Evolutionary conservation across 2,329 filamentous ascomycete species (phyloP).

Genomic region (Fusarium phyllophilum): DNA sequence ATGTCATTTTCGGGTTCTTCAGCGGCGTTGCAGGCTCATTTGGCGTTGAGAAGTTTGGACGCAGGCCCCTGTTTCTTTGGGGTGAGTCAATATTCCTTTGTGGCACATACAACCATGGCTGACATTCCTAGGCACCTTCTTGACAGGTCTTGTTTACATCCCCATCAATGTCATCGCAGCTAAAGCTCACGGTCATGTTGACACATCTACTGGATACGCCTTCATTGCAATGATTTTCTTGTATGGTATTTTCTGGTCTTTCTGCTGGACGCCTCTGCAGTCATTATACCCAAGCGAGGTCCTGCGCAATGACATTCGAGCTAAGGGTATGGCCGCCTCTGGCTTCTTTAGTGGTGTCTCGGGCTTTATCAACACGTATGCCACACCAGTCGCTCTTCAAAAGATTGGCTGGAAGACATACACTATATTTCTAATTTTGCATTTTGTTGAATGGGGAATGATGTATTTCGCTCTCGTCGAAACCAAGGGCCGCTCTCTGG

Average conservation of each 20-base stretch:
- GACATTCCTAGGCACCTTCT: background rate
- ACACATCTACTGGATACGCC: background rate
- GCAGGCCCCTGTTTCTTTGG: background rate
- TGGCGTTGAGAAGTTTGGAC: background rate
- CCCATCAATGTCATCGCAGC: constrained; percentile 4
- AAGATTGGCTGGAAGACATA: constrained; percentile 4
- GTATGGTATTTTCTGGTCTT: background rate
- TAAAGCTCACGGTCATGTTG: background rate
- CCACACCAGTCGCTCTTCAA: background rate
- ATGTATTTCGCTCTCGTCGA: constrained; percentile 1
- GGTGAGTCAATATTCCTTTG: background rate
- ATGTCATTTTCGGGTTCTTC: background rate
- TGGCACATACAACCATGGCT: background rate
- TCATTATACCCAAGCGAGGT: background rate
- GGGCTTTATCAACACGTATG: constrained; percentile 4
- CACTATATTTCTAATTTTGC: background rate
- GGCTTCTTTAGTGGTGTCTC: background rate
- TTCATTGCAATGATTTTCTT: constrained; percentile 6
- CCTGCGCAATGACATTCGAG: background rate
- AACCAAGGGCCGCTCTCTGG: constrained; percentile 1
- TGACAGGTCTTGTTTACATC: constrained; percentile 5
- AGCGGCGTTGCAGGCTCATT: background rate
- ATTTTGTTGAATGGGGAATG: background rate
- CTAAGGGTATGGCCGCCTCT: background rate
- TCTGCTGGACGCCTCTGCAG: constrained; percentile 6